Percentiles rank a stretch among this genome's conserved stretches.
phyloP scores from a whole-genome alignment of 495 filamentous ascomycete species.

The Penicillium diatomitis region DNA sequence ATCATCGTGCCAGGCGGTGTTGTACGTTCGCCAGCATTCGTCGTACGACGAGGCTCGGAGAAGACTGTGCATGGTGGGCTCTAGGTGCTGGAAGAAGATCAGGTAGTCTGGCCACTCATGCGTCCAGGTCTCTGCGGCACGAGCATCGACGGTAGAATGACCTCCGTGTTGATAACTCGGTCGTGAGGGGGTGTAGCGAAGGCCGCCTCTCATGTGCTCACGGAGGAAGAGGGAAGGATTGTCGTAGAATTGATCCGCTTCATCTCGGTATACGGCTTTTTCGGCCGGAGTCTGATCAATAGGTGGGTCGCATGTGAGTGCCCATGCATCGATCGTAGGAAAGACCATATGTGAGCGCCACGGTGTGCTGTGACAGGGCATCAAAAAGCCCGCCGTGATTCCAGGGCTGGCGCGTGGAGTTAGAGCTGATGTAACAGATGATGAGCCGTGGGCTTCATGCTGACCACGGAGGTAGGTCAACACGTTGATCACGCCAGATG shows the following conservation, averaged over 20 bases:
- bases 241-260: constrained; percentile 84
- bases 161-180: constrained; percentile 21
- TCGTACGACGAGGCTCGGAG: constrained; percentile 51
- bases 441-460: constrained; percentile 44
- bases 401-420: constrained; percentile 1
- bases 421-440: not conserved
- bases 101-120: constrained; percentile 53
- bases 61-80: constrained; percentile 36
- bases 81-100: constrained; percentile 56
- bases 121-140: not conserved
- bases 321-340: constrained; percentile 68
- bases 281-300: constrained; percentile 49
- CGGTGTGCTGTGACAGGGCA: constrained; percentile 95
- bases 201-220: constrained; percentile 36
- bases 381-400: constrained; percentile 80
- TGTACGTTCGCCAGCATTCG: constrained; percentile 66
- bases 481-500: constrained; percentile 65
- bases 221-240: constrained; percentile 53
- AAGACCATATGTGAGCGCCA: constrained; percentile 84
- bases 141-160: not conserved
- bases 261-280: constrained; percentile 63
- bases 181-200: constrained; percentile 31
- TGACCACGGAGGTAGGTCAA: constrained; percentile 64
- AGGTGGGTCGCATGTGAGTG: constrained; percentile 86
- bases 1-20: constrained; percentile 83